Base-by-base conservation (phyloP, 805 yeast genomes). In the Candida sithepensis region DNA sequence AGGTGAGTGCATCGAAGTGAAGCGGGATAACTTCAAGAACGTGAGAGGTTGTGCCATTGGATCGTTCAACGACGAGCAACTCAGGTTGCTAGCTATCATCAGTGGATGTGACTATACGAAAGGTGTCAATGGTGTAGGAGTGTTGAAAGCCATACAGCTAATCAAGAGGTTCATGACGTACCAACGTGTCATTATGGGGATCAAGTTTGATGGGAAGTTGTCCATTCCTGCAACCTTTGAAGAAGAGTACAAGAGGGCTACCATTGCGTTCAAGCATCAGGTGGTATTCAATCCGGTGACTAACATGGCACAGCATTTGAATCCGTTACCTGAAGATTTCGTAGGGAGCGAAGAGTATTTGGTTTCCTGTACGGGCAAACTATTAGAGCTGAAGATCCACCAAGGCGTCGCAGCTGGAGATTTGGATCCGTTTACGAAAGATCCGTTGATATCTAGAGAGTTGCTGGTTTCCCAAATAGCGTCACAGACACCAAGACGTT, bases 91-190 rank as follows among this genome's bases (percentile, higher is more conserved):
- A 67, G 98, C 96, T 2, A 84, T 91, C 55, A 62, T 94, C 4
- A 80, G 96, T n/a, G 99, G 99, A 0, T 94, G 99, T 68, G 99
- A 94, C 65, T 94, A 94, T 60, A 88, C 97, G 0, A 80, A 81
- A 46, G 99, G 99, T 0, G 72, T 94, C 6, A 78, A 85, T 0
- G 84, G 85, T 2, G 74, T 92, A 14, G 99, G 99, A 0, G 72
- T 90, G 9, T 79, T 81, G 40, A 86, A 84, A 23, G 96, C 97
- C 0, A 77, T 85, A 45, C 70, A 68, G 37, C 62, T 85, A 39
- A 82, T 88, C 2, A 71, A 72, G 45, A 71, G 75, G 47, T 73
- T 73, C 56, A 65, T 68, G 20, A 71, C 73, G 1, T 72, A 84
- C 54, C 84, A 83, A 14, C 71, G 79, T 37, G 77, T 85, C 3